Evolutionary conservation across 306 rosid species (phyloP), one percentile per base, ranked within the genome.

Genomic region (Carpinus viminea): DNA sequence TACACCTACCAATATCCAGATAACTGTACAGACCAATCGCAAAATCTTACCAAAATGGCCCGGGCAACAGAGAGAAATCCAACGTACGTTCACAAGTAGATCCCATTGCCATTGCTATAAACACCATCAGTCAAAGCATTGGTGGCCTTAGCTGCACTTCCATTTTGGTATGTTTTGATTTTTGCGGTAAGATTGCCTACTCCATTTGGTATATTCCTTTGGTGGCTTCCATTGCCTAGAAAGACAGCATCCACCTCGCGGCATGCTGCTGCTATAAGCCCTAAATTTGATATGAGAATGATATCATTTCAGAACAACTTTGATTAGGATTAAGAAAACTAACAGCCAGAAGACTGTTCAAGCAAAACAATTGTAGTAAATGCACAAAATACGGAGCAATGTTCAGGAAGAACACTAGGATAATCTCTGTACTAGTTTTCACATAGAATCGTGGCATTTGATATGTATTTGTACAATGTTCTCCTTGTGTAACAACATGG

Each of bases 241-340:
- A 89, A 77, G 28, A 86, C 76, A 59, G 75, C 80, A 65, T 89
- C 96, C 78, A 91, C 72, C 79, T 89, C 77, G 64, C 97, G 87
- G 57, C 98, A 83, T 79, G 97, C 88, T 17, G 98, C 97, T 65
- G 88, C 95, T 51, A 92, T 82, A 45, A 94, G 91, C 74, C 98
- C 98, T 94, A 83, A 72, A 79, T 28, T 80, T 72, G 21, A 57
- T 78, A 83, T 24, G 12, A 64, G 61, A 60, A 51, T 26, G 81
- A 28, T 26, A 66, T 70, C 70, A 76, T 61, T 46, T 52, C 64
- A 73, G 17, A 61, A 74, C 47, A 61, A 74, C 47, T 13, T 38
- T 66, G 72, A 41, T 38, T 47, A 5, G 68, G 7, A 61, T 28
- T 61, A 61, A 61, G 68, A 61, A 6, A 61, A 61, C 41, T 5